These are phyloP conservation scores for Ganoderma resinaceum DNA, from an alignment of 1,284 basidiomycete species.

Conservation along the genomic window DNA sequence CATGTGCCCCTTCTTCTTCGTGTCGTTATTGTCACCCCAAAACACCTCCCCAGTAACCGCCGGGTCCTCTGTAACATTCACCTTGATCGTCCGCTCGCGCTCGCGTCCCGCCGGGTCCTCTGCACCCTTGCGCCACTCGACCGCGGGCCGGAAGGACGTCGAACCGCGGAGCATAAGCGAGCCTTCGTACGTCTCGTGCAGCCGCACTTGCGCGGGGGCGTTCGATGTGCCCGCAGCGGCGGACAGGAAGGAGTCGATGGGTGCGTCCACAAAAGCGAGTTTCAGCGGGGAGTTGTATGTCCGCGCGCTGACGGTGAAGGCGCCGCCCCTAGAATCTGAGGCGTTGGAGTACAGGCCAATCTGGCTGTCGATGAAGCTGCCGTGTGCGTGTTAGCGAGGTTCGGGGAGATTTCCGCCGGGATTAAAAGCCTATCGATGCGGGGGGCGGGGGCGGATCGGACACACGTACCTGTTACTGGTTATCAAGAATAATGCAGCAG, in stretches of 20 bases:
- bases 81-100: slow-evolving; percentile 6
- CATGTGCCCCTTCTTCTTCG: background rate
- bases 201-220: slow-evolving; percentile 39
- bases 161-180: slow-evolving; percentile 43
- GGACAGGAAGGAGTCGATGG: slow-evolving; percentile 47
- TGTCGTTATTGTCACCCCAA: background rate
- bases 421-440: too few relatives aligned
- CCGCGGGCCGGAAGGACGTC: slow-evolving; percentile 30
- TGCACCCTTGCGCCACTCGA: slow-evolving; percentile 9
- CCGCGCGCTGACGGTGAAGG: slow-evolving; percentile 39
- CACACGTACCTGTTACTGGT: slow-evolving; percentile 16
- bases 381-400: background rate
- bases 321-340: slow-evolving; percentile 38
- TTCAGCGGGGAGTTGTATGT: slow-evolving; percentile 39
- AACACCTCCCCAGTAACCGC: background rate
- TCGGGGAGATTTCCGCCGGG: too few relatives aligned
- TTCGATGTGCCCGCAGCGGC: slow-evolving; percentile 43
- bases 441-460: background rate
- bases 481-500: background rate
- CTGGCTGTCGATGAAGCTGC: slow-evolving; percentile 10
- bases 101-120: slow-evolving; percentile 23
- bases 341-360: slow-evolving; percentile 26
- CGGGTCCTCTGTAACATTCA: background rate
- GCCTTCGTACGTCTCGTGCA: slow-evolving; percentile 54
- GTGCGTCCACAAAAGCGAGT: slow-evolving; percentile 44